Percentiles rank a stretch among this genome's conserved stretches.
Conservation (phyloP, 129 eudicot genomes). For the Kitagawia praeruptora region DNA sequence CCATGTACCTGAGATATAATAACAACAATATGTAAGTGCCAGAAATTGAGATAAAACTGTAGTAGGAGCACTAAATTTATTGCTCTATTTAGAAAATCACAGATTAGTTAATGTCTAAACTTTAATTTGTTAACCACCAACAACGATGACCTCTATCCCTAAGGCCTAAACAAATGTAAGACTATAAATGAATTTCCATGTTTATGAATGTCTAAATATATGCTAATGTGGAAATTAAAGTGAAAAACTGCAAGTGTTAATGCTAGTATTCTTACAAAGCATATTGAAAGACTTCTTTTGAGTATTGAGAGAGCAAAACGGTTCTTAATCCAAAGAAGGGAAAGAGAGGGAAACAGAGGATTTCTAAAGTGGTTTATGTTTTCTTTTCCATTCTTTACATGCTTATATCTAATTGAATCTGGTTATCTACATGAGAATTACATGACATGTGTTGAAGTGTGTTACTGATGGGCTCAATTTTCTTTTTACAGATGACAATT, state of each 20-base stretch:
- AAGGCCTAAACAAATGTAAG: not conserved
- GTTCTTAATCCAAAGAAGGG: not conserved
- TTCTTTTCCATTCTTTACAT: not conserved
- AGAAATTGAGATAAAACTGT: not conserved
- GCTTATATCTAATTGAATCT: not conserved
- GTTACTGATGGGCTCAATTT: not conserved
- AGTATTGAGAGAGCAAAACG: not conserved
- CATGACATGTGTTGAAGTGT: not conserved
- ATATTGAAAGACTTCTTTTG: not conserved
- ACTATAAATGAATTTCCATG: not conserved
- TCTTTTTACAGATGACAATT: constrained; percentile 70
- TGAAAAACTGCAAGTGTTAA: not conserved
- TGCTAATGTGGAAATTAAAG: not conserved
- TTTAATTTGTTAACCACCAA: not conserved
- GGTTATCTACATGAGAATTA: not conserved
- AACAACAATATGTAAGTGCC: not conserved
- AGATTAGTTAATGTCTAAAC: not conserved
- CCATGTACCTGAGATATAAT: not conserved
- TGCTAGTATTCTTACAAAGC: not conserved
- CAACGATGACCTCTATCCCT: not conserved
- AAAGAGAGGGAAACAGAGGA: not conserved
- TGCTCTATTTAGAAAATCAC: not conserved
- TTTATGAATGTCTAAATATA: not conserved
- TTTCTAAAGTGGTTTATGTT: not conserved
- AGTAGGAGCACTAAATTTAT: not conserved